These are phyloP conservation scores for Podaxis sp. DNA, from an alignment of 768 basidiomycete species.

Conservation along the genomic window DNA sequence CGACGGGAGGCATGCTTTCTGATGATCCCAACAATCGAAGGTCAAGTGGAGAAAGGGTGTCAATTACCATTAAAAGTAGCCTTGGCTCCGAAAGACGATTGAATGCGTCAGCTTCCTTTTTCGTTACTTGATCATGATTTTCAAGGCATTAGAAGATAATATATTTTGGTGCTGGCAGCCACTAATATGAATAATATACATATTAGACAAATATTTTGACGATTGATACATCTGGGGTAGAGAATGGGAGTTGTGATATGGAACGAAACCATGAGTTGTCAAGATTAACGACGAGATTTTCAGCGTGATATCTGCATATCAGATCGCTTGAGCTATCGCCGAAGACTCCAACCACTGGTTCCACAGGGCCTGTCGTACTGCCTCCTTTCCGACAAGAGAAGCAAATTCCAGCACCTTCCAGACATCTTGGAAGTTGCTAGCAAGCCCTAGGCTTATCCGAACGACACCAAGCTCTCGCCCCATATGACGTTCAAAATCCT, in stretches of 20 bases:
- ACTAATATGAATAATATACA: slow-evolving; percentile 5
- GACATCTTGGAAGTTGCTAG: slow-evolving; percentile 74
- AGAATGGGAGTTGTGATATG: neutral
- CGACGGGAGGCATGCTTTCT: slow-evolving; percentile 38
- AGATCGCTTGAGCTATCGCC: slow-evolving; percentile 23
- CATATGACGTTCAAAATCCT: slow-evolving; percentile 57
- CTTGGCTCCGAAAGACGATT: slow-evolving; percentile 27
- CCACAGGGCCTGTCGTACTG: slow-evolving; percentile 22
- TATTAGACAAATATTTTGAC: slow-evolving; percentile 6
- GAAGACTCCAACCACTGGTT: slow-evolving; percentile 29
- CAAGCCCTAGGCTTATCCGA: slow-evolving; percentile 75
- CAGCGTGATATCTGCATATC: slow-evolving; percentile 8
- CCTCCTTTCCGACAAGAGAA: slow-evolving; percentile 38
- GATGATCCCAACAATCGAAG: slow-evolving; percentile 42
- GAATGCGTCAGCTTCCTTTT: neutral
- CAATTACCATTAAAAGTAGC: slow-evolving; percentile 39
- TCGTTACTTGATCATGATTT: neutral
- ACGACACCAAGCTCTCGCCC: slow-evolving; percentile 75
- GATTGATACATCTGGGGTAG: neutral
- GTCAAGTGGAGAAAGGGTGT: slow-evolving; percentile 37
- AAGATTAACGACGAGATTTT: slow-evolving; percentile 15
- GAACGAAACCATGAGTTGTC: slow-evolving; percentile 14
- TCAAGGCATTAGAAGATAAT: neutral
- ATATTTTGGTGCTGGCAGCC: neutral
- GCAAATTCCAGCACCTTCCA: slow-evolving; percentile 56